Percentiles rank a stretch among this genome's conserved stretches.
These are phyloP conservation scores for Colletotrichum musae DNA, from an alignment of 2,329 filamentous ascomycete species.

Conservation along the genomic window DNA sequence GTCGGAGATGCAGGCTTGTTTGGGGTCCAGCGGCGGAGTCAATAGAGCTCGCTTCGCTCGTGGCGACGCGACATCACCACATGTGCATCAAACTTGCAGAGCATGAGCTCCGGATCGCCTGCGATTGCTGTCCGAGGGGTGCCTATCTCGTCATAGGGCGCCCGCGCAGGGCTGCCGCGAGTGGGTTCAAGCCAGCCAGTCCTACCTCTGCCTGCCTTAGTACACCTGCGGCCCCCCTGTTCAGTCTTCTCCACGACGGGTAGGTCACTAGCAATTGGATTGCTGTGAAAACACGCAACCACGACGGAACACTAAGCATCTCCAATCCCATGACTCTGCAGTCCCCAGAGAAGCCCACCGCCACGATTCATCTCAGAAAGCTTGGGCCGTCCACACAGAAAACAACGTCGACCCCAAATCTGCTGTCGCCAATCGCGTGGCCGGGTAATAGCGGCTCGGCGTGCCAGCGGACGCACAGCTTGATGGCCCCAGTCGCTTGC, in stretches of 20 bases:
- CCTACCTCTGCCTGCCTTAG: background rate
- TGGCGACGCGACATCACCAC: background rate
- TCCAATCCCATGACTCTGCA: conserved; percentile 15
- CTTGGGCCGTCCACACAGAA: background rate
- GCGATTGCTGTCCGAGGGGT: background rate
- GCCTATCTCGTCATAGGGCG: conserved; percentile 4
- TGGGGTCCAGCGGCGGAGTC: conserved; percentile 6
- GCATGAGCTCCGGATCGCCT: background rate
- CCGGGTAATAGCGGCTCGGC: conserved; percentile 24
- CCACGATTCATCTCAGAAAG: conserved; percentile 9
- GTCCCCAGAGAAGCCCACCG: background rate
- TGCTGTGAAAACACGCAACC: background rate
- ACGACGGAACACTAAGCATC: background rate
- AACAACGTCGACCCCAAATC: conserved; percentile 5
- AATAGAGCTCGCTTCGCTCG: conserved; percentile 1
- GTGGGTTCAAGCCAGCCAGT: background rate
- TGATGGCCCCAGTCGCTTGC: conserved; percentile 14
- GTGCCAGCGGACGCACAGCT: conserved; percentile 18
- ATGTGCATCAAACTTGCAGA: conserved; percentile 1
- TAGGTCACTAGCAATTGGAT: background rate
- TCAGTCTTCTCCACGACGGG: background rate
- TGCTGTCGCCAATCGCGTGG: conserved; percentile 27
- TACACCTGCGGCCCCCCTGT: too few relatives aligned
- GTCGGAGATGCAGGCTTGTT: background rate
- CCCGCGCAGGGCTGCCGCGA: background rate